Conservation (phyloP, 176 grass and related monocot species). For the Raddia distichophylla region DNA sequence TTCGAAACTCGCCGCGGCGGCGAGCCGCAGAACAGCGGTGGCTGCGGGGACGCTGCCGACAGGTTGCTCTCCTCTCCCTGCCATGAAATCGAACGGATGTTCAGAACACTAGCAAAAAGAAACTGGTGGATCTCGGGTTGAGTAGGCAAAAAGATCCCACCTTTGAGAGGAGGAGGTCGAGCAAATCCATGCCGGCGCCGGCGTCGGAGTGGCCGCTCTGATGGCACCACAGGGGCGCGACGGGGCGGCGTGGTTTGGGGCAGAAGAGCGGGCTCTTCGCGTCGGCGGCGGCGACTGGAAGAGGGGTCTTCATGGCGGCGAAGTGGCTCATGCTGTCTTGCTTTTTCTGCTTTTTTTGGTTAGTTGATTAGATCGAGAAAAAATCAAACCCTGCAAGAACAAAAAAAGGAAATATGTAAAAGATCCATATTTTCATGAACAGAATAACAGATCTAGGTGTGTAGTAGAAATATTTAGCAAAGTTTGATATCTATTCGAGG, state of each 20-base stretch:
- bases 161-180: conserved; percentile 73
- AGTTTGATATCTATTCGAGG: background rate
- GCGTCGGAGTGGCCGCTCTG: conserved; percentile 60
- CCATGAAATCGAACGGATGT: background rate
- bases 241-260: conserved; percentile 82
- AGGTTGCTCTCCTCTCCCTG: conserved; percentile 66
- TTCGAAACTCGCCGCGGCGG: conserved; percentile 78
- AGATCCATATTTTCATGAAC: background rate
- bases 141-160: conserved; percentile 25
- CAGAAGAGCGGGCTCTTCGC: conserved; percentile 78
- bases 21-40: conserved; percentile 84
- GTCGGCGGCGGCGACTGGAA: conserved; percentile 56
- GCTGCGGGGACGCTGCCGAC: conserved; percentile 57
- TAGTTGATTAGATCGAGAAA: conserved; percentile 60
- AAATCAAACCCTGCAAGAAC: conserved; percentile 36
- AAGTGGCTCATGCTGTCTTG: conserved; percentile 69
- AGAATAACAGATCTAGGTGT: background rate
- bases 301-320: conserved; percentile 67
- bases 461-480: background rate
- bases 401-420: conserved; percentile 11
- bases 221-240: conserved; percentile 61
- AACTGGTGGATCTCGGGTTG: background rate
- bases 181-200: conserved; percentile 57
- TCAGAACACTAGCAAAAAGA: background rate
- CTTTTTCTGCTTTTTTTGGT: background rate